Base-by-base conservation (phyloP, 805 yeast species). In the Cyberlindnera bimundalis region DNA sequence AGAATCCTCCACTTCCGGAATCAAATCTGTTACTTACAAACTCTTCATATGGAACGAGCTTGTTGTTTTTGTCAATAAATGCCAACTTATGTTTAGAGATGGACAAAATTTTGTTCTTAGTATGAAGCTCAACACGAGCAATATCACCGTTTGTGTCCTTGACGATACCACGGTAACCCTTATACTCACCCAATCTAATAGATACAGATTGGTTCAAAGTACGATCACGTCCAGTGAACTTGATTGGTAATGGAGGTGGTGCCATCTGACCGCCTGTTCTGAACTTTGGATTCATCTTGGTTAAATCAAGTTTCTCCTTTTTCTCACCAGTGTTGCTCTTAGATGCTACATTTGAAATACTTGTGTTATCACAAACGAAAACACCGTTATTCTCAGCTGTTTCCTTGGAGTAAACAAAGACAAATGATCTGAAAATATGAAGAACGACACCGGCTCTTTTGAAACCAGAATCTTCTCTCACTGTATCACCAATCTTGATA, bases 51-150 rank as follows among this genome's bases (percentile, higher is more conserved):
- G 95, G 83, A 30, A 84, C 71, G 43, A 87, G 74, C 49, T 73
- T 79, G 34, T 88, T 88, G 37, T 76, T 67, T 42, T 78, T 80
- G 35, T 84, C 76, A 40, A 74, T 76, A 55, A 88, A 91, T 49
- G 87, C 75, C 55, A 93, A 71, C 57, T 82, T 86, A 25, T 76
- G 73, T 58, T 90, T 90, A 53, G 80, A 82, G 25, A 93, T 85
- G 43, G 91, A 86, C 46, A 90, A 79, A 45, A 84, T 85, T 61
- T 91, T 93, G 58, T 82, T 81, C 51, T 90, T 90, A 20, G 96
- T 86, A 62, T 93, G 98, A 49, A 93, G 73, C 66, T 93, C 99
- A 32, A 93, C 86, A 45, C 97, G 77, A 2, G 97, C 98, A 51
- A 75, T 77, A 12, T 84, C 84, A 47, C 95, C 99, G 54, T 88